These are phyloP conservation scores for Synchytrium microbalum DNA, from an alignment of 371 early-diverging fungal genomes.

Conservation along the genomic window DNA sequence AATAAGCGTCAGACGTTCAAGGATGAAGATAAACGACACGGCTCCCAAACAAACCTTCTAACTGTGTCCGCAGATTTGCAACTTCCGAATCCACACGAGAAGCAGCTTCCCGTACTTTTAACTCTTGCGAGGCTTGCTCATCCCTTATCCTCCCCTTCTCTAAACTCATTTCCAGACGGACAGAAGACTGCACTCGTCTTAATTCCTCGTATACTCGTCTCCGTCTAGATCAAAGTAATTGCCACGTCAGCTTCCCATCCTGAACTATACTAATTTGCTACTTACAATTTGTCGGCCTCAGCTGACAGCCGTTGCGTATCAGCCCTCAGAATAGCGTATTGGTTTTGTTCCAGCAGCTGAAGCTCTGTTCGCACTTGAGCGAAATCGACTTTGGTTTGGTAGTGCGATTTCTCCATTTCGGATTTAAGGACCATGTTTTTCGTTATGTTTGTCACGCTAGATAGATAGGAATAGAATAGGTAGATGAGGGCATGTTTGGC, in stretches of 20 bases:
- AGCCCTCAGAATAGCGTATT: conserved; percentile 65
- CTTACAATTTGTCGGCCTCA: conserved; percentile 64
- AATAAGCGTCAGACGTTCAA: background rate
- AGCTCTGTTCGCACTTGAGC: conserved; percentile 81
- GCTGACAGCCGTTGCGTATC: conserved; percentile 72
- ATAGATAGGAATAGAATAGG: background rate
- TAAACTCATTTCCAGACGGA: conserved; percentile 76
- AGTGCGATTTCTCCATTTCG: conserved; percentile 63
- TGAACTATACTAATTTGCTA: too few relatives aligned
- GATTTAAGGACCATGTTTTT: conserved; percentile 65
- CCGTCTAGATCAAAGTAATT: too few relatives aligned
- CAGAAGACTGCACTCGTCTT: conserved; percentile 74
- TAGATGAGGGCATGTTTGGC: conserved; percentile 3
- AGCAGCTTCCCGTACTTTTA: conserved; percentile 80
- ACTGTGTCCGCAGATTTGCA: conserved; percentile 69
- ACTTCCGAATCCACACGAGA: conserved; percentile 85
- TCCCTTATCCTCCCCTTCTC: conserved; percentile 86
- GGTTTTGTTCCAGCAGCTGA: conserved; percentile 82
- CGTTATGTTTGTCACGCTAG: conserved; percentile 47
- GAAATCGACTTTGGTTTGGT: conserved; percentile 68
- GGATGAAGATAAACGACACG: background rate
- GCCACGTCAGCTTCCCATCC: too few relatives aligned
- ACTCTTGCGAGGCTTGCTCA: conserved; percentile 65
- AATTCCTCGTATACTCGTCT: conserved; percentile 67
- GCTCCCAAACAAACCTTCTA: conserved; percentile 44